These are phyloP conservation scores for Apiospora hydei DNA, from an alignment of 2,329 filamentous ascomycete species.

Conservation along the genomic window DNA sequence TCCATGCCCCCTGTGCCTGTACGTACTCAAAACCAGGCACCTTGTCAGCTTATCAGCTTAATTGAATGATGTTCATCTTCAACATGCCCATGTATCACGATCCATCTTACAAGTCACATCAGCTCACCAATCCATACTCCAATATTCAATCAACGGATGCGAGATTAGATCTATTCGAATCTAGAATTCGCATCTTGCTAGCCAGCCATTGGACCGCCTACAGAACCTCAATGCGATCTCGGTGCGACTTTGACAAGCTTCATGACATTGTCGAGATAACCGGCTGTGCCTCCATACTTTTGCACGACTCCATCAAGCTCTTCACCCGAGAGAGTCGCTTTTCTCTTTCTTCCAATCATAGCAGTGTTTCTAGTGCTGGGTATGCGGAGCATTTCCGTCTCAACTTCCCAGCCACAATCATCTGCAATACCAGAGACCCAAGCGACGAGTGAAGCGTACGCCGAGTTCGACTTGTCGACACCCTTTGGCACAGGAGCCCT, in stretches of 20 bases:
- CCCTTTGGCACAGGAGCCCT: constrained; percentile 68
- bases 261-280: constrained; percentile 66
- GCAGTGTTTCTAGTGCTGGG: constrained; percentile 90
- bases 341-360: constrained; percentile 70
- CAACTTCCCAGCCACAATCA: constrained; percentile 77
- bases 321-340: constrained; percentile 38
- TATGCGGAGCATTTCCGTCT: constrained; percentile 88
- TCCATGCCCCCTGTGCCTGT: constrained; percentile 1
- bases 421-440: constrained; percentile 76
- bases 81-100: not conserved
- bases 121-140: not conserved
- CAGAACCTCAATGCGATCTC: constrained; percentile 46
- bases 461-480: constrained; percentile 64
- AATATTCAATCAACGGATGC: not conserved
- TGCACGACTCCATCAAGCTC: constrained; percentile 54
- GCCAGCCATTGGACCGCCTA: not conserved
- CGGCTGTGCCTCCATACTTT: constrained; percentile 62
- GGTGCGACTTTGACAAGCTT: constrained; percentile 63
- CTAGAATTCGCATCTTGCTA: not conserved
- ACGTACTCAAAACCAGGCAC: not conserved
- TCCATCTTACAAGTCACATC: not conserved
- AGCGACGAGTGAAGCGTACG: constrained; percentile 82
- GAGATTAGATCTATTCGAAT: not conserved
- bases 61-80: not conserved
- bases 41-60: not conserved